These are phyloP conservation scores for Salix arbutifolia DNA, from an alignment of 345 rosid genomes.

Conservation along the genomic window DNA sequence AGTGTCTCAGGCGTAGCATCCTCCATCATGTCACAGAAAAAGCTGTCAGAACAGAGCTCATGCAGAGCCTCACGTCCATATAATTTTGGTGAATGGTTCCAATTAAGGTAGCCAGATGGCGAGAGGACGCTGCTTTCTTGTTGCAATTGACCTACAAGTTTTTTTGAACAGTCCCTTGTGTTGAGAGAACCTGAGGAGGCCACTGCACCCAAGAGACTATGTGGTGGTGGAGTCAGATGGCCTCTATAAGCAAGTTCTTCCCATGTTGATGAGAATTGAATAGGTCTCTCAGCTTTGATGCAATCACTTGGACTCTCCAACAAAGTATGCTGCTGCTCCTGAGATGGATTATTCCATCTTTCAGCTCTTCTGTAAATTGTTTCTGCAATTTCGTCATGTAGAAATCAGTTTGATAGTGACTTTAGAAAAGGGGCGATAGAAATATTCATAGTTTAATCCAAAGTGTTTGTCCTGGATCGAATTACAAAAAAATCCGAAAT, in stretches of 20 bases:
- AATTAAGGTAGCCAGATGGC: conserved; percentile 6
- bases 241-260: conserved; percentile 17
- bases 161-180: background rate
- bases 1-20: conserved; percentile 12
- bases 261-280: conserved; percentile 20
- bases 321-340: conserved; percentile 5
- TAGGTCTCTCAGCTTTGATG: conserved; percentile 4
- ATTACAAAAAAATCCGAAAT: too few species aligned
- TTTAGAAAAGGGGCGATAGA: background rate
- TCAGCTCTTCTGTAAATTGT: conserved; percentile 6
- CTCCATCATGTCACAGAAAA: conserved; percentile 4
- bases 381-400: conserved; percentile 21
- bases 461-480: background rate
- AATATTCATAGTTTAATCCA: background rate
- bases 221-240: conserved; percentile 20
- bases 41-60: conserved; percentile 2
- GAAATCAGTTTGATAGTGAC: background rate
- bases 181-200: conserved; percentile 22
- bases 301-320: background rate
- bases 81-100: conserved; percentile 7
- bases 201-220: conserved; percentile 5
- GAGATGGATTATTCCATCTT: conserved; percentile 24
- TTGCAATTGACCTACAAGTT: conserved; percentile 1
- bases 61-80: background rate
- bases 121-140: conserved; percentile 14